A percentile compares a stretch with the other conserved stretches of the same genome.
Conservation (phyloP, 2,329 filamentous ascomycete species). For the Ambrosiella cleistominuta region DNA sequence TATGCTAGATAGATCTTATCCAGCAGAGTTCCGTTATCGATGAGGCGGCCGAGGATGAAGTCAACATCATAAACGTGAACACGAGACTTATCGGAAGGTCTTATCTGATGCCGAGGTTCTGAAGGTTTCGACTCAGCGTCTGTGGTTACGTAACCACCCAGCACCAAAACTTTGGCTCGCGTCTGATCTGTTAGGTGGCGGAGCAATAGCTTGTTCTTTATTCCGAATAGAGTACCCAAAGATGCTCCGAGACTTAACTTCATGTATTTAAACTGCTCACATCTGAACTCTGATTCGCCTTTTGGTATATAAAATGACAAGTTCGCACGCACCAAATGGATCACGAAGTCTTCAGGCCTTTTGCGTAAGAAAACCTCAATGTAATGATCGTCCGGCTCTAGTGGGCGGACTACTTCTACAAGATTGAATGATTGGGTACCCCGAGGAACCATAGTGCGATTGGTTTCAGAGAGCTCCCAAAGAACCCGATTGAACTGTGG, state of each 20-base stretch:
- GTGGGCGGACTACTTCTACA: constrained; percentile 12
- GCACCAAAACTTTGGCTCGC: constrained; percentile 22
- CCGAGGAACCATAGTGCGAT: no score
- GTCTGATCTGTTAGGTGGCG: constrained; percentile 10
- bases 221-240: neutral
- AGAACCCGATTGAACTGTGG: no score
- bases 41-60: constrained; percentile 28
- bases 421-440: no score
- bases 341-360: constrained; percentile 17
- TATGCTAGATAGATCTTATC: constrained; percentile 34
- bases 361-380: neutral
- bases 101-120: neutral
- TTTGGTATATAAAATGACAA: constrained; percentile 27
- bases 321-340: constrained; percentile 29
- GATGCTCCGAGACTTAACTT: neutral
- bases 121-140: neutral
- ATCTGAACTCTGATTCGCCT: constrained; percentile 20
- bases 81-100: neutral
- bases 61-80: constrained; percentile 33
- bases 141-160: neutral
- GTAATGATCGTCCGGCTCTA: constrained; percentile 2
- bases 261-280: constrained; percentile 28
- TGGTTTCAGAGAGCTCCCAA: no score
- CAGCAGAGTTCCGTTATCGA: constrained; percentile 31
- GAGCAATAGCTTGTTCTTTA: constrained; percentile 28